Base-by-base conservation (phyloP, 176 grass and related monocot species). In the Oryza meridionalis region DNA sequence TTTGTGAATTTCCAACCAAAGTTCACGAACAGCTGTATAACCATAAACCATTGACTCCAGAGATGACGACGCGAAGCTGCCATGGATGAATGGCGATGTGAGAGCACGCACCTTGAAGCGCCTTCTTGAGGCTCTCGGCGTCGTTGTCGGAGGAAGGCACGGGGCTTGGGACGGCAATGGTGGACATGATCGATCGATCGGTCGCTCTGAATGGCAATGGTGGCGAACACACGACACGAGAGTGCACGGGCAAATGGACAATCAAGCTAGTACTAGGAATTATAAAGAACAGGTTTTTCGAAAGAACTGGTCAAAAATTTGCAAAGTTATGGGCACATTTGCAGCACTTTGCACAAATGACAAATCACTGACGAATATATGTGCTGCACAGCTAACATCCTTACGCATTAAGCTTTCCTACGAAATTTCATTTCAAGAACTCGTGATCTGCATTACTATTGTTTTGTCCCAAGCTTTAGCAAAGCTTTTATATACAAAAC, bases 41-140 rank as follows among this genome's bases (percentile, higher is more conserved):
- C 27, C 2, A 27, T 27, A 27, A 27, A 27, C 27, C 27, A 27
- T 27, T 27, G 27, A 27, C 27, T 27, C 27, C 0, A 27, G 27
- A 27, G 27, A 27, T 2, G 27, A 27, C 27, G 27, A 27, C 27
- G 2, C 27, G 31, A 2, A 38, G 33, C 33, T 38, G 8, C 17
- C 49, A 53, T 53, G 50, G 50, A 53, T 29, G 29, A 2, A 29
- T 10, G 50, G 50, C 50, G 15, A 53, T 7, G 17, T 3, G 50
- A 53, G 50, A 78, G 10, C 15, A 37, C 21, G 17, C 33, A 50
- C 91, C 91, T 87, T 93, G 82, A 33, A 96, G 84, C 75, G 91
- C 91, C 77, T 83, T 91, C 40, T 77, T 77, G 43, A 93, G 50
- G 70, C 82, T 71, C 71, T 91, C 49, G 17, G 94, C 94, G 55